phyloP scores from a whole-genome alignment of 2,329 filamentous ascomycete genomes.

The Botrytis tulipae region DNA sequence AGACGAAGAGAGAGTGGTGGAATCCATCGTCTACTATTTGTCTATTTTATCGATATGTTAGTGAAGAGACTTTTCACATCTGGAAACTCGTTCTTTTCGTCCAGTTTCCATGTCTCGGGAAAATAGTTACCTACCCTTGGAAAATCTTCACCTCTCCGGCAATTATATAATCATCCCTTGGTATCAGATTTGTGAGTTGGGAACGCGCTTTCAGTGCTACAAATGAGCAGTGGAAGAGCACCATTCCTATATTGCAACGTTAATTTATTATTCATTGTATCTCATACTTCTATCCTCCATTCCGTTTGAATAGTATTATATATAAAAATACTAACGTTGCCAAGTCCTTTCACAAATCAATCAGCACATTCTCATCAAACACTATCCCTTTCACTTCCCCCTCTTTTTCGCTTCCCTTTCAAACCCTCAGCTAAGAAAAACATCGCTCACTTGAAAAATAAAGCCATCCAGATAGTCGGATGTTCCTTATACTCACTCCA shows the following conservation, averaged over 20 bases:
- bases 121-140: slow-evolving; percentile 50
- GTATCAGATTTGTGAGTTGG: slow-evolving; percentile 45
- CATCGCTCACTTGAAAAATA: slow-evolving; percentile 51
- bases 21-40: slow-evolving; percentile 56
- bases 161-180: slow-evolving; percentile 48
- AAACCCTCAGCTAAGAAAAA: not conserved
- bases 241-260: slow-evolving; percentile 48
- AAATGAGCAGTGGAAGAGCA: slow-evolving; percentile 59
- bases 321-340: slow-evolving; percentile 17
- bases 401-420: too few relatives aligned
- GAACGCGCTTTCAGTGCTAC: slow-evolving; percentile 55
- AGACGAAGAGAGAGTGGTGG: slow-evolving; percentile 54
- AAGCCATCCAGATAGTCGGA: slow-evolving; percentile 52
- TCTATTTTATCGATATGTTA: slow-evolving; percentile 39
- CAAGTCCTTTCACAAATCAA: slow-evolving; percentile 7
- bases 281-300: not conserved
- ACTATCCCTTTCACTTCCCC: fast-evolving
- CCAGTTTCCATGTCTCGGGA: not conserved
- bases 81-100: not conserved
- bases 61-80: not conserved
- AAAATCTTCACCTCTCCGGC: slow-evolving; percentile 52
- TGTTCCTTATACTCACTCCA: slow-evolving; percentile 48
- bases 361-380: not conserved
- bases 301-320: too few relatives aligned
- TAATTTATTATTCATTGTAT: not conserved